Conservation (phyloP, 441 rosid genomes). For the Populus hybrid region DNA sequence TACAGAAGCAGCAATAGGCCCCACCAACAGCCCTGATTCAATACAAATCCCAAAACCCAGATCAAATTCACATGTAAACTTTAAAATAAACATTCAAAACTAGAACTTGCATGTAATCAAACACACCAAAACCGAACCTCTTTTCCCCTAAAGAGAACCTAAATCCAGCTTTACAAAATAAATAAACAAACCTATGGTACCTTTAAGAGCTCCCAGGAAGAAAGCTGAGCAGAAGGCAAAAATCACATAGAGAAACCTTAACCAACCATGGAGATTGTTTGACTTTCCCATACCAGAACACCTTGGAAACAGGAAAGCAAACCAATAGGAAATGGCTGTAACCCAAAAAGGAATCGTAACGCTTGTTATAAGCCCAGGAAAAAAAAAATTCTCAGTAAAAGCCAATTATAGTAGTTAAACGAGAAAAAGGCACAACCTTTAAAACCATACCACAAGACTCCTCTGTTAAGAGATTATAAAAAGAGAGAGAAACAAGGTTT, state of each 20-base stretch:
- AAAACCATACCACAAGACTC: background rate
- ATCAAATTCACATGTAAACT: background rate
- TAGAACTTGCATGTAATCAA: background rate
- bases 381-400: no score
- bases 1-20: constrained; percentile 69
- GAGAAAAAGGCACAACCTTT: background rate
- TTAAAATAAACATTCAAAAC: background rate
- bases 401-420: background rate
- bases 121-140: background rate
- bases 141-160: background rate
- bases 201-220: constrained; percentile 75
- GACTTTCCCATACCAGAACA: constrained; percentile 36
- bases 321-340: background rate
- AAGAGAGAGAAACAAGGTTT: background rate
- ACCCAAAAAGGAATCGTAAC: background rate
- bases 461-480: background rate
- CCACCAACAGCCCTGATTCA: constrained; percentile 55
- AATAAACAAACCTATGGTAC: constrained; percentile 22
- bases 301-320: constrained; percentile 13
- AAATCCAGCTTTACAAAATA: background rate
- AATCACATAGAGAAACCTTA: constrained; percentile 46
- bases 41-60: constrained; percentile 15
- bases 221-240: constrained; percentile 67
- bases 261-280: constrained; percentile 32
- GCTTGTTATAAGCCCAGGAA: background rate